A percentile compares a stretch with the other conserved stretches of the same genome.
These are phyloP conservation scores for Zymoseptoria ardabiliae DNA, from an alignment of 2,329 filamentous ascomycete genomes.

Conservation along the genomic window DNA sequence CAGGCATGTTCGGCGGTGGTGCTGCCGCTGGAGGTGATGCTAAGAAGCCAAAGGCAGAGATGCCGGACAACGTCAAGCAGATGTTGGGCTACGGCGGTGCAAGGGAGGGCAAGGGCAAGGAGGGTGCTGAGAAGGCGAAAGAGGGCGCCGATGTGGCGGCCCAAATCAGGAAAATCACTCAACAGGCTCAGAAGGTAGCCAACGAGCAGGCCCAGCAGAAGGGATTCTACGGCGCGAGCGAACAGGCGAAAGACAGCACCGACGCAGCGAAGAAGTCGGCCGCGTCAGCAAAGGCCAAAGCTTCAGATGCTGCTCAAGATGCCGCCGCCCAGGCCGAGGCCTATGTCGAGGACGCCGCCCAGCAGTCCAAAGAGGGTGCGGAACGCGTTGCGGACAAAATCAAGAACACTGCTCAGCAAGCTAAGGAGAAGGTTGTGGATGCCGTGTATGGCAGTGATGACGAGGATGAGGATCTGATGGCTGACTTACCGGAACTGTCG, in stretches of 20 bases:
- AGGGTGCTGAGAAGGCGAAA: constrained; percentile 1
- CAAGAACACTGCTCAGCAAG: neutral
- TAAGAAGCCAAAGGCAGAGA: constrained; percentile 9
- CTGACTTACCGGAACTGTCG: neutral
- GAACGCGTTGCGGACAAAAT: too few species aligned
- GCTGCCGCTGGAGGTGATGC: constrained; percentile 5
- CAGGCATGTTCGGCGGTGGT: constrained; percentile 7
- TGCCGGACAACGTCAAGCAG: constrained; percentile 17
- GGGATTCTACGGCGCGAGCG: neutral
- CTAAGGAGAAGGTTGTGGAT: neutral
- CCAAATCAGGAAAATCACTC: neutral
- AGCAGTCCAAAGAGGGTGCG: neutral
- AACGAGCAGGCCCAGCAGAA: neutral
- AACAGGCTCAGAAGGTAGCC: neutral
- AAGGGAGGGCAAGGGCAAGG: constrained; percentile 3
- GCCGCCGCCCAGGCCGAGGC: neutral
- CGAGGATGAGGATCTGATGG: neutral
- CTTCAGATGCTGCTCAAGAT: neutral
- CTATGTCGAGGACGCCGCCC: neutral
- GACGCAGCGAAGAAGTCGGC: neutral
- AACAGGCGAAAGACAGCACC: neutral
- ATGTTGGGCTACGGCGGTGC: constrained; percentile 8
- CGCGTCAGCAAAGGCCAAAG: neutral
- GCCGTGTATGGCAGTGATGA: neutral
- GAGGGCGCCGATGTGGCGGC: constrained; percentile 1